Evolutionary conservation across 768 basidiomycete species (phyloP).

Genomic region (Terana coerulea): DNA sequence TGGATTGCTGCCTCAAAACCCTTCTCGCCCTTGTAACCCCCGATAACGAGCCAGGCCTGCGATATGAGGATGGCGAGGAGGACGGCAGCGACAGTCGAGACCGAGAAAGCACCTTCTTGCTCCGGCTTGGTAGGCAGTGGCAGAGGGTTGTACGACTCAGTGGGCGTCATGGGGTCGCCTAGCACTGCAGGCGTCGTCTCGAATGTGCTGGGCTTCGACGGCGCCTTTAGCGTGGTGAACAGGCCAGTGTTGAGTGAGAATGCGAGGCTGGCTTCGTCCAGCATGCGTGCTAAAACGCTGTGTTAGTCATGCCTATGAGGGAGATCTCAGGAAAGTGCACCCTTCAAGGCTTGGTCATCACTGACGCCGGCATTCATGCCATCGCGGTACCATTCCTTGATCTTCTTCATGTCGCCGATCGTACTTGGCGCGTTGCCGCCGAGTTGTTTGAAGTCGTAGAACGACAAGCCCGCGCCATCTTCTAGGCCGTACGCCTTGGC

Average conservation of each 20-base stretch:
- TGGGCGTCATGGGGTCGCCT: slow-evolving; percentile 9
- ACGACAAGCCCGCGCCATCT: slow-evolving; percentile 44
- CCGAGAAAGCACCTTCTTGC: slow-evolving; percentile 10
- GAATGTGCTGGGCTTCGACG: slow-evolving; percentile 7
- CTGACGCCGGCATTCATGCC: slow-evolving; percentile 38
- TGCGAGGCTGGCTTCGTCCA: slow-evolving; percentile 30
- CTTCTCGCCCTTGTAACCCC: slow-evolving; percentile 25
- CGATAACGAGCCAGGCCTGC: slow-evolving; percentile 26
- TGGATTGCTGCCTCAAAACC: slow-evolving; percentile 18
- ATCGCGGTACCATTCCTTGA: slow-evolving; percentile 67
- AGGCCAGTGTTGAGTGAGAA: slow-evolving; percentile 32
- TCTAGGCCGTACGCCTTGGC: slow-evolving; percentile 65
- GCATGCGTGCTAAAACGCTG: slow-evolving; percentile 18
- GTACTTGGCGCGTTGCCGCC: slow-evolving; percentile 41
- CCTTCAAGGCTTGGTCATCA: slow-evolving; percentile 29
- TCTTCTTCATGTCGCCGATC: slow-evolving; percentile 62
- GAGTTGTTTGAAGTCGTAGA: slow-evolving; percentile 67
- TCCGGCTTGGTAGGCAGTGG: neutral
- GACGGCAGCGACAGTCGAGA: slow-evolving; percentile 23
- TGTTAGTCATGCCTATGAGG: neutral
- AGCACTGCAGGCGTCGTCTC: slow-evolving; percentile 11
- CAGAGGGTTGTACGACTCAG: too few relatives aligned
- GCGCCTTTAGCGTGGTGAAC: slow-evolving; percentile 24
- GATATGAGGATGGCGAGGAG: slow-evolving; percentile 28
- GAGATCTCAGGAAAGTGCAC: slow-evolving; percentile 14